A percentile compares a stretch with the other conserved stretches of the same genome.
Conservation (phyloP, 108 stramenopile species). For the Parmales sp. region DNA sequence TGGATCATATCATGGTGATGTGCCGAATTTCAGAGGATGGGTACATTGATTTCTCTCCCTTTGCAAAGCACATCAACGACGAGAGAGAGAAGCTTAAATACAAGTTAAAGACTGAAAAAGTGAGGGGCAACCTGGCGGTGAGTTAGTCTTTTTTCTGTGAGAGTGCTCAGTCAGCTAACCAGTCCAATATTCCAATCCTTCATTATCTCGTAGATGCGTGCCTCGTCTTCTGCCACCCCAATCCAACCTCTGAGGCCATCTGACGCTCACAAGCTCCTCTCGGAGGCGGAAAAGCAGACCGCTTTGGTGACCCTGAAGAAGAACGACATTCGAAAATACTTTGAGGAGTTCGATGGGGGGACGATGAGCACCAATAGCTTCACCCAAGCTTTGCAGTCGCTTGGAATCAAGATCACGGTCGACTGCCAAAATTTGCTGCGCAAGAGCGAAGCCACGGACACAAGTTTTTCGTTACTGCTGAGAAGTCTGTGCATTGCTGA, state of each 20-base stretch:
- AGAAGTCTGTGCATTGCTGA: not conserved
- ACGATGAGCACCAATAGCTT: not conserved
- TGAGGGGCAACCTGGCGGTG: too few relatives aligned
- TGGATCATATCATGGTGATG: constrained; percentile 12
- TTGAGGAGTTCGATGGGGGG: not conserved
- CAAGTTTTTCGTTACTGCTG: not conserved
- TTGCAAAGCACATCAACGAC: not conserved
- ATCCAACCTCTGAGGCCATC: not conserved
- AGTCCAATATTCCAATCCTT: too few relatives aligned
- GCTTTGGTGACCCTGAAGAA: not conserved
- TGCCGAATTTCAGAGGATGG: constrained; percentile 8
- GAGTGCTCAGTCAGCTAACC: too few relatives aligned
- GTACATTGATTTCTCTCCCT: not conserved
- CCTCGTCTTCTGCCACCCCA: not conserved
- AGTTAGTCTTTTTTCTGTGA: too few relatives aligned
- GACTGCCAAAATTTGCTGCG: not conserved
- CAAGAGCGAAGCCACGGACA: not conserved
- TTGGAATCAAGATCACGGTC: not conserved
- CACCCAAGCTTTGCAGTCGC: not conserved
- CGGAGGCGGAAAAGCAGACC: constrained; percentile 8
- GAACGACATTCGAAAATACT: not conserved
- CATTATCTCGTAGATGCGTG: not conserved
- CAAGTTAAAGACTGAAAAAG: too few relatives aligned
- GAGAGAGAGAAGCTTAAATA: not conserved
- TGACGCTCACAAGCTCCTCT: constrained; percentile 1